Percentiles rank a stretch among this genome's conserved stretches.
phyloP scores from a whole-genome alignment of 176 grass and related monocot genomes.

The Eleusine coracana region DNA sequence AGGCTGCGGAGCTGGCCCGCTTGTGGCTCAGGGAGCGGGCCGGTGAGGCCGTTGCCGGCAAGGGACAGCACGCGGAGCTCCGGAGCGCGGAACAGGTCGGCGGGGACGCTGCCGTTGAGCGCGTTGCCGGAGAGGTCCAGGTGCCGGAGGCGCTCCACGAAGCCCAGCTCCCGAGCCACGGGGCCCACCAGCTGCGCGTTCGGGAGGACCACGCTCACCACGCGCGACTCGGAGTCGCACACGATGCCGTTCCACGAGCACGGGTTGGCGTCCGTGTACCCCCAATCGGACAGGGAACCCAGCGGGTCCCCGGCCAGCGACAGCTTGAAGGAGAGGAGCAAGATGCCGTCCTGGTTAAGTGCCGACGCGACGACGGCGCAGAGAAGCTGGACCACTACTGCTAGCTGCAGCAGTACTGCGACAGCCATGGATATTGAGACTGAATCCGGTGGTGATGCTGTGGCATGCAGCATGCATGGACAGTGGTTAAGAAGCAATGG shows the following conservation, averaged over 20 bases:
- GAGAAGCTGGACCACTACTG: constrained; percentile 9
- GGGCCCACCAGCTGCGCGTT: constrained; percentile 69
- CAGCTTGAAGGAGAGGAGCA: constrained; percentile 79
- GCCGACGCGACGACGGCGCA: constrained; percentile 34
- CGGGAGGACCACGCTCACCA: constrained; percentile 73
- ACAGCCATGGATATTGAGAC: constrained; percentile 22
- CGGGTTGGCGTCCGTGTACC: constrained; percentile 63
- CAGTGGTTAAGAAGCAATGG: constrained; percentile 34
- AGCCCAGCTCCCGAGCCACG: constrained; percentile 59
- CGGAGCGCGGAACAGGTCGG: constrained; percentile 56
- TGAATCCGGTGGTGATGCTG: background rate
- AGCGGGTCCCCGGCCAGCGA: constrained; percentile 73
- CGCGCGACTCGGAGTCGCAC: constrained; percentile 60
- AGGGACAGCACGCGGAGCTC: constrained; percentile 80
- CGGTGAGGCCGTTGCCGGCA: constrained; percentile 77
- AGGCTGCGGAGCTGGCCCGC: constrained; percentile 55
- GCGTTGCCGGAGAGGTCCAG: constrained; percentile 91
- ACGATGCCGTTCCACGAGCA: constrained; percentile 87
- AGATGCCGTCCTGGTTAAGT: constrained; percentile 65
- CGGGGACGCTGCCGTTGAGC: constrained; percentile 66
- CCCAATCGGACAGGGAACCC: constrained; percentile 61
- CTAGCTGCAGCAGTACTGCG: background rate
- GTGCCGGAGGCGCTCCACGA: constrained; percentile 78
- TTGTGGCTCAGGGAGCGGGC: constrained; percentile 45
- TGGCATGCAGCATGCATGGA: constrained; percentile 35